Conservation (phyloP, 1,284 basidiomycete species). For the Trichosporon sp. region DNA sequence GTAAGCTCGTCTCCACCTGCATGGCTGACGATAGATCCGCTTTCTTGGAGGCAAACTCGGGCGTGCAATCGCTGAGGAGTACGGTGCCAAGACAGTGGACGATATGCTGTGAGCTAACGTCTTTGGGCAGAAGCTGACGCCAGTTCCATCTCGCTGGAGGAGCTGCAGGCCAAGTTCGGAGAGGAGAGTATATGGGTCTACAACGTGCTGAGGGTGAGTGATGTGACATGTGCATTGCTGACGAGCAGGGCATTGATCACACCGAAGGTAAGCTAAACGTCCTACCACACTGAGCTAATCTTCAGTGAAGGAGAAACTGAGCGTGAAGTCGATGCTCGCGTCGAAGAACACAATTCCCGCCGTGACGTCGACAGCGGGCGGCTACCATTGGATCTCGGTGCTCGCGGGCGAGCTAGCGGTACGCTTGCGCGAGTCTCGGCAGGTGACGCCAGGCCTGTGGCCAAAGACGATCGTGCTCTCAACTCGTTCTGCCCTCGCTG, state of each 20-base stretch:
- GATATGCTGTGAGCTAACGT: constrained; percentile 65
- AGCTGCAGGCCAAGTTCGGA: constrained; percentile 54
- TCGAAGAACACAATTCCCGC: constrained; percentile 81
- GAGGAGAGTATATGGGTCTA: constrained; percentile 75
- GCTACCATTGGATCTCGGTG: constrained; percentile 82
- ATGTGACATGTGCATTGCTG: neutral
- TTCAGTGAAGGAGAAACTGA: constrained; percentile 76
- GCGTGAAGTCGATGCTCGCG: constrained; percentile 84
- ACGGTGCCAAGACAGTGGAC: constrained; percentile 78
- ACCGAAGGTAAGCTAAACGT: constrained; percentile 61
- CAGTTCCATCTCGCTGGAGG: constrained; percentile 50
- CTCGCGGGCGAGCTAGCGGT: constrained; percentile 83
- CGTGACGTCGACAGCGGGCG: constrained; percentile 66
- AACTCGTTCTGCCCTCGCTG: constrained; percentile 61
- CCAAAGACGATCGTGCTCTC: constrained; percentile 83
- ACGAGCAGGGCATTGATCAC: constrained; percentile 76
- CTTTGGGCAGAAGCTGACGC: constrained; percentile 3
- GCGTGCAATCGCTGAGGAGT: constrained; percentile 75
- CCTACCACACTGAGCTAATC: neutral
- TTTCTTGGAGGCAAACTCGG: constrained; percentile 94
- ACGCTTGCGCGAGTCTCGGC: constrained; percentile 74
- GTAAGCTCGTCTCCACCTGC: constrained; percentile 45
- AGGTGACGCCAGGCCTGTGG: constrained; percentile 71
- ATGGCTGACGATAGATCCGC: constrained; percentile 63
- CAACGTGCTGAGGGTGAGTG: constrained; percentile 57